phyloP scores from a whole-genome alignment of 2,329 filamentous ascomycete species.

The Oidium heveae region DNA sequence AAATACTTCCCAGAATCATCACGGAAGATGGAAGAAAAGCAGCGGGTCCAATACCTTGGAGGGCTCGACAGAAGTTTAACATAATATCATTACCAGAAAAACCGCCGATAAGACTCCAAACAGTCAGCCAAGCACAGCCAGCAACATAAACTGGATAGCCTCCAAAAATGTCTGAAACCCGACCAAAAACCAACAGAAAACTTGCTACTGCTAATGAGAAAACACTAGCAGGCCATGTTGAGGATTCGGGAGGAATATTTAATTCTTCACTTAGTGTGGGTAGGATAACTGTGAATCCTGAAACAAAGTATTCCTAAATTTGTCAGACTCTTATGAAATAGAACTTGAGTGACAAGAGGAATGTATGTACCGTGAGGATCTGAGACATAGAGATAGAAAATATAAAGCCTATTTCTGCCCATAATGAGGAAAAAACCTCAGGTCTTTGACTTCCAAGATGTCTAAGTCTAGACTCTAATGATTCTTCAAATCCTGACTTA shows the following conservation, averaged over 20 bases:
- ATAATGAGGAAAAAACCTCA: conserved; percentile 22
- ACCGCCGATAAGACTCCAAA: conserved; percentile 45
- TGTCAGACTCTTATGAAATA: conserved; percentile 2
- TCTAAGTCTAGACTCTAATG: conserved; percentile 19
- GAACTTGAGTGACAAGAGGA: background rate
- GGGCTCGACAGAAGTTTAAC: conserved; percentile 47
- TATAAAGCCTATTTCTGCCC: conserved; percentile 30
- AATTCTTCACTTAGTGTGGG: conserved; percentile 37
- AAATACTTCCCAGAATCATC: conserved; percentile 36
- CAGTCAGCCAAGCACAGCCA: conserved; percentile 35
- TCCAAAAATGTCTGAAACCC: conserved; percentile 35
- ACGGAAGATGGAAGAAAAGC: conserved; percentile 46
- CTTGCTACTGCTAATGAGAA: conserved; percentile 29
- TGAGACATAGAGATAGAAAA: conserved; percentile 34
- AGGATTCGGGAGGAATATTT: conserved; percentile 32
- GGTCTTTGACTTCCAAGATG: conserved; percentile 31
- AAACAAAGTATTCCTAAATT: conserved; percentile 35
- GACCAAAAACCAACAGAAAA: conserved; percentile 37
- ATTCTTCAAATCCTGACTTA: conserved; percentile 9
- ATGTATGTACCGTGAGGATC: conserved; percentile 22
- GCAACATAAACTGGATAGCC: conserved; percentile 32
- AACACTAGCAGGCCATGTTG: conserved; percentile 37
- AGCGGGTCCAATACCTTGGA: conserved; percentile 49
- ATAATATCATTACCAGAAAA: conserved; percentile 43
- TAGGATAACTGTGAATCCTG: conserved; percentile 49